Conservation (phyloP, 2,329 filamentous ascomycete species). For the Tolypocladium guangdongense region DNA sequence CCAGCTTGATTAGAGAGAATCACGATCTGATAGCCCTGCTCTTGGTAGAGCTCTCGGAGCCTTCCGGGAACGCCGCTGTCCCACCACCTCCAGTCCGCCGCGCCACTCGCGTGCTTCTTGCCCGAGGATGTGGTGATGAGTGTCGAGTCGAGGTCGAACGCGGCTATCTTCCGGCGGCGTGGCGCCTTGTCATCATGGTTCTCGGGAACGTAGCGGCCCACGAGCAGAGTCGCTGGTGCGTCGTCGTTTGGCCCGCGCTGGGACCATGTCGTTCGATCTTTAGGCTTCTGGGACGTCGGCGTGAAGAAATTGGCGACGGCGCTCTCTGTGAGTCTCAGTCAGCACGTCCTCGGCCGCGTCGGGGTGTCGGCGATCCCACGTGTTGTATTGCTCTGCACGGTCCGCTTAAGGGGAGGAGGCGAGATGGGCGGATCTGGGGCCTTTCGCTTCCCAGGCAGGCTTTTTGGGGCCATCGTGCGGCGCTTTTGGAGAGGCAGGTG, state of each 20-base stretch:
- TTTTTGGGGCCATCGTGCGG: conserved; percentile 14
- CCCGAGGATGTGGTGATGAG: conserved; percentile 72
- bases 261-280: conserved; percentile 63
- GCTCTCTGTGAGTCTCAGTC: conserved; percentile 34
- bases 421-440: conserved; percentile 33
- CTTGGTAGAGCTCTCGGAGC: conserved; percentile 53
- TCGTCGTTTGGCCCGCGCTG: conserved; percentile 45
- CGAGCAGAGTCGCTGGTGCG: conserved; percentile 50
- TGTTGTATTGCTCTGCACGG: conserved; percentile 39
- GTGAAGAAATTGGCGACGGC: conserved; percentile 82
- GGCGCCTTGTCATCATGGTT: conserved; percentile 14
- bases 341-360: conserved; percentile 2
- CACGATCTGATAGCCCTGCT: conserved; percentile 64
- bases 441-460: conserved; percentile 21
- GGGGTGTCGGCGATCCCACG: conserved; percentile 20
- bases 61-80: conserved; percentile 55
- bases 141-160: conserved; percentile 78
- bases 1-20: conserved; percentile 87
- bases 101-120: conserved; percentile 61
- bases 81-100: conserved; percentile 94
- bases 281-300: conserved; percentile 72
- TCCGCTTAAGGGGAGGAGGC: conserved; percentile 42
- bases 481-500: background rate
- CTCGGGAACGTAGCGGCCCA: conserved; percentile 57
- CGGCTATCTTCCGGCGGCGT: conserved; percentile 49